A percentile compares a stretch with the other conserved stretches of the same genome.
These are phyloP conservation scores for Sarocladium strictum DNA, from an alignment of 2,329 filamentous ascomycete genomes.

Conservation along the genomic window DNA sequence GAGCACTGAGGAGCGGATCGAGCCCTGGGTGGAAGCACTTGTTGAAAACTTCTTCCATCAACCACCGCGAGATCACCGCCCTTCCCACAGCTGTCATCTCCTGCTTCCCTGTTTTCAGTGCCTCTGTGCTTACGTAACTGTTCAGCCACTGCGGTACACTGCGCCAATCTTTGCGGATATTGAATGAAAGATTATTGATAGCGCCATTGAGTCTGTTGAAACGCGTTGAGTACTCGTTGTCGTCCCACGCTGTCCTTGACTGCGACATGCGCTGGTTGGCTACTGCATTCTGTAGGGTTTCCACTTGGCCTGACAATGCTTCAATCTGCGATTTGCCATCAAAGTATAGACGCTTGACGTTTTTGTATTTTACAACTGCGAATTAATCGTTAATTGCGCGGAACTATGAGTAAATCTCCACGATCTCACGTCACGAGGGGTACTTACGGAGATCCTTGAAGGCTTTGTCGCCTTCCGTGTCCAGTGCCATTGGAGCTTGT, in stretches of 20 bases:
- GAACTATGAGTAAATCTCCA: constrained; percentile 12
- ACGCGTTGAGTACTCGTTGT: constrained; percentile 84
- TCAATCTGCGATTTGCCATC: constrained; percentile 92
- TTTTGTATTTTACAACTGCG: constrained; percentile 89
- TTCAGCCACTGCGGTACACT: constrained; percentile 74
- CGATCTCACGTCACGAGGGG: constrained; percentile 20
- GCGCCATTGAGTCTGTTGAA: constrained; percentile 90
- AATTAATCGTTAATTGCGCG: constrained; percentile 24
- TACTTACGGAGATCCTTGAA: constrained; percentile 51
- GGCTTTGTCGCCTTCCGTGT: constrained; percentile 45
- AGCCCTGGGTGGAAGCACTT: constrained; percentile 88
- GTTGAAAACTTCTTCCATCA: constrained; percentile 87
- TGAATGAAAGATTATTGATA: constrained; percentile 91
- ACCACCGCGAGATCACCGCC: constrained; percentile 81
- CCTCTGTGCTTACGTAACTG: constrained; percentile 76
- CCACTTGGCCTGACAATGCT: constrained; percentile 77
- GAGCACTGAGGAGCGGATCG: constrained; percentile 66
- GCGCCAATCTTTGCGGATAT: constrained; percentile 92
- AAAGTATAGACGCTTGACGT: constrained; percentile 96
- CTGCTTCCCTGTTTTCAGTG: constrained; percentile 80
- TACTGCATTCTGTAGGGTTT: constrained; percentile 93
- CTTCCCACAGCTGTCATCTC: constrained; percentile 97
- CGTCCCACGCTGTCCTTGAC: constrained; percentile 89
- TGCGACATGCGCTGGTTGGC: constrained; percentile 93
- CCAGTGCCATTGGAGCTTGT: constrained; percentile 26